Percentiles rank a stretch among this genome's conserved stretches.
Evolutionary conservation across 202 grass and related monocot species (phyloP).

Genomic region (Digitaria exilis): DNA sequence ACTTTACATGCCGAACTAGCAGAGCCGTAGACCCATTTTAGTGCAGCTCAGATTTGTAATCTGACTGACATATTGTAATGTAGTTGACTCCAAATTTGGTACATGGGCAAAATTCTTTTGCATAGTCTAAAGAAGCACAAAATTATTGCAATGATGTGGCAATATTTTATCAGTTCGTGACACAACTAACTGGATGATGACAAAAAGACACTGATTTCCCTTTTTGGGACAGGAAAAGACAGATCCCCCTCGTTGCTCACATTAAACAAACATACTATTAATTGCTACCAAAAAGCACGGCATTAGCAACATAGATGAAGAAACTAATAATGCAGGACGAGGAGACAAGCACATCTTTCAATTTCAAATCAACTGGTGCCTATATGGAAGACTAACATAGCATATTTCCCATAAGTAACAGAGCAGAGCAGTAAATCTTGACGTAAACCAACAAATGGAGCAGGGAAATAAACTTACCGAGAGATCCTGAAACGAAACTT

Average conservation of each 20-base stretch:
- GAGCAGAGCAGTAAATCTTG: not conserved
- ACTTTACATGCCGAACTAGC: not conserved
- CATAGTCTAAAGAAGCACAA: not conserved
- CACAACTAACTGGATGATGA: not conserved
- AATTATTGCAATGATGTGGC: not conserved
- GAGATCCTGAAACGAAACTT: constrained; percentile 42
- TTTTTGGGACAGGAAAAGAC: not conserved
- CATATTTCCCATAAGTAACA: not conserved
- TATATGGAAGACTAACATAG: not conserved
- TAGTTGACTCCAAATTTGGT: not conserved
- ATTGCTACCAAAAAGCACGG: not conserved
- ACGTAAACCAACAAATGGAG: not conserved
- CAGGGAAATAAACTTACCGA: not conserved
- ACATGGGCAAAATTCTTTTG: not conserved
- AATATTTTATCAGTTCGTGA: not conserved
- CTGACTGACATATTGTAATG: not conserved
- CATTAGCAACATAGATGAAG: not conserved
- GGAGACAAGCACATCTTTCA: not conserved
- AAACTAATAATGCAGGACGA: not conserved
- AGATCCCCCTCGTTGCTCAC: not conserved
- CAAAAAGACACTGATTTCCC: not conserved
- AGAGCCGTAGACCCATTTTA: not conserved
- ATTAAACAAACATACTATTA: constrained; percentile 1
- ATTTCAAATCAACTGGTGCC: not conserved
- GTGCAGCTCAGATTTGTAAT: not conserved